Evolutionary conservation across 2,329 filamentous ascomycete genomes (phyloP), one percentile per base, ranked within the genome.

Genomic region (Aspergillus thermomutatus): DNA sequence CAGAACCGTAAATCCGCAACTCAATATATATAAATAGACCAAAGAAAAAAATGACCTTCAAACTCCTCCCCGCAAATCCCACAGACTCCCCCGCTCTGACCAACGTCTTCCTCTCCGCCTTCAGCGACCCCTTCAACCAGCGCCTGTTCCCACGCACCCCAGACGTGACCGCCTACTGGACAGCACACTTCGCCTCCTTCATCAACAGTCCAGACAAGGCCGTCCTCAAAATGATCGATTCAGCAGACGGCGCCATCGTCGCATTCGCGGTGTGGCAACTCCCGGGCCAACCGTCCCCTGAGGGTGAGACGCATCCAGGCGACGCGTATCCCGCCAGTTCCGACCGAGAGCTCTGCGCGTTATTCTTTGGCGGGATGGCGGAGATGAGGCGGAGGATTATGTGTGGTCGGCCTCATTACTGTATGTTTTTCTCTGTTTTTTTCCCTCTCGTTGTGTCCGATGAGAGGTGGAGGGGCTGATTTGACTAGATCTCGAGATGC

Each of bases 231-330:
- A 31, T 57, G 27, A 47, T 49, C 8, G 57, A 60, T 2, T 19
- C 51, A 17, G 51, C 53, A 10, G 54, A 62, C 1, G 60, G 54
- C 1, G 51, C 40, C 28, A 54, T 66, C 1, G 62, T 53, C 7
- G 68, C 56, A 7, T 69, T 70, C 21, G 63, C 64, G 27, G 64
- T 65, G 47, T 70, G 68, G 68, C 53, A 60, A n/a, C 54, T 57
- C 8, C 63, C 63, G 9, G 23, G n/a, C 11, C 21, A 52, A 1
- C 23, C n/a, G 14, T 17, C 49, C 14, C n/a, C 52, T 31, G 7
- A 49, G 56, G 53, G 49, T 5, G 11, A 40, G 6, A 23, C 50
- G 1, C 21, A 50, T 3, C 45, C 46, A 4, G 50, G 59, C 1
- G 51, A 55, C n/a, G 40, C 50, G 4, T 37, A 27, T 31, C 64